A percentile compares a stretch with the other conserved stretches of the same genome.
phyloP scores from a whole-genome alignment of 331 rosid species.

The Dryas integrifolia region DNA sequence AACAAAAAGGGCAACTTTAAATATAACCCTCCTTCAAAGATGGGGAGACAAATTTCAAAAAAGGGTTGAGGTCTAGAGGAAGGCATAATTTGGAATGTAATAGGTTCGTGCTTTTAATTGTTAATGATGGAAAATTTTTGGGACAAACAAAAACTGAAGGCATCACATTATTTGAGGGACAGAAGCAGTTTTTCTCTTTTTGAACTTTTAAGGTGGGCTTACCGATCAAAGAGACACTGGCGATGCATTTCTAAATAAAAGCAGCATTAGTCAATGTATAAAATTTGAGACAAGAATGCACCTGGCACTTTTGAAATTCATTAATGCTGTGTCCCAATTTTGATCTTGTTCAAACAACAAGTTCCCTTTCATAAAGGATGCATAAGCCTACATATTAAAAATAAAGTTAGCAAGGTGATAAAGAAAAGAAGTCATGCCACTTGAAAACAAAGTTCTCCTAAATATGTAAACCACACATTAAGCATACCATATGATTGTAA shows the following conservation, averaged over 20 bases:
- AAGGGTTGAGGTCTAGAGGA: not conserved
- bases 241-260: not conserved
- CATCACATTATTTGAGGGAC: not conserved
- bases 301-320: conserved; percentile 98
- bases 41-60: not conserved
- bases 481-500: not conserved
- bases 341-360: conserved; percentile 95
- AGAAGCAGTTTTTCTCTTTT: not conserved
- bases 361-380: conserved; percentile 93
- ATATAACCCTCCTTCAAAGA: not conserved
- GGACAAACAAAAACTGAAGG: not conserved
- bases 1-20: not conserved
- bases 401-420: conserved; percentile 14
- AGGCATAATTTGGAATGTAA: not conserved
- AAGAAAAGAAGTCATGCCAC: conserved; percentile 10
- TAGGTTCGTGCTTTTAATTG: not conserved
- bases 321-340: conserved; percentile 85
- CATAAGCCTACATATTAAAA: conserved; percentile 72
- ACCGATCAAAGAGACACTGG: not conserved
- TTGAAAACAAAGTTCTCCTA: not conserved
- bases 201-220: not conserved
- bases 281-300: conserved; percentile 28
- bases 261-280: not conserved
- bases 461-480: conserved; percentile 8
- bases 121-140: not conserved